These are phyloP conservation scores for Jaenimonas drosophilae DNA, from an alignment of 208 protist genomes.

Conservation along the genomic window DNA sequence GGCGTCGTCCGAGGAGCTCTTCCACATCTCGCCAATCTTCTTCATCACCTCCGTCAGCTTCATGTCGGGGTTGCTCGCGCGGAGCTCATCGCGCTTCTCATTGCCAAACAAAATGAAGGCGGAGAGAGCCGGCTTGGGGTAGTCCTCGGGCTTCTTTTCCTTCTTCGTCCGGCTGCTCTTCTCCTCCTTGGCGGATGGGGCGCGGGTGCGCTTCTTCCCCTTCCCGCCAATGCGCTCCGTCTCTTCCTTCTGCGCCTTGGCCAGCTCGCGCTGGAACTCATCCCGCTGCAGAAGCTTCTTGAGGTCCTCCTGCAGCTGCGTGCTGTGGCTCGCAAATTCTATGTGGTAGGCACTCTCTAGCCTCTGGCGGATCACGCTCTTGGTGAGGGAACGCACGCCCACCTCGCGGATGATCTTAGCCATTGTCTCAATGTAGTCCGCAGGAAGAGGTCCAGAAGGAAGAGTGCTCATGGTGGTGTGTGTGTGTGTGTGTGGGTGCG, in stretches of 20 bases:
- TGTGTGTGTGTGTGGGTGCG: conserved; percentile 1
- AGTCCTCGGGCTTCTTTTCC: conserved; percentile 70
- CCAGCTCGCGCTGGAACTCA: conserved; percentile 62
- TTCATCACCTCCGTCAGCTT: conserved; percentile 62
- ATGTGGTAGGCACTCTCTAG: conserved; percentile 71
- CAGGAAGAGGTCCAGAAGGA: conserved; percentile 38
- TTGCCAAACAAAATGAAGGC: conserved; percentile 72
- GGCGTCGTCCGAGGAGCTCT: conserved; percentile 28
- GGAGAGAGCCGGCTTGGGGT: conserved; percentile 69
- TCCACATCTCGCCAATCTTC: conserved; percentile 60
- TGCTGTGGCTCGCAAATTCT: conserved; percentile 37
- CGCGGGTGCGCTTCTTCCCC: conserved; percentile 19
- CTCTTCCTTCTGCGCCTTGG: conserved; percentile 39
- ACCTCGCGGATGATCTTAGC: conserved; percentile 55
- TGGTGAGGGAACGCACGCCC: conserved; percentile 45
- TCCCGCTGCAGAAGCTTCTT: conserved; percentile 35
- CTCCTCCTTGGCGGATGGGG: conserved; percentile 20
- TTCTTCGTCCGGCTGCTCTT: conserved; percentile 36
- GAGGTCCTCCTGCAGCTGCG: conserved; percentile 23
- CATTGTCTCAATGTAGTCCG: conserved; percentile 49
- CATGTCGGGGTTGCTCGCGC: conserved; percentile 53
- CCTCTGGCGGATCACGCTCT: conserved; percentile 36
- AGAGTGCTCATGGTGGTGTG: conserved; percentile 21
- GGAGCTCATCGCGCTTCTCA: conserved; percentile 57
- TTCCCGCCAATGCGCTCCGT: conserved; percentile 26